Evolutionary conservation across 805 yeast genomes (phyloP).

Genomic region (Maudiozyma bulderi): DNA sequence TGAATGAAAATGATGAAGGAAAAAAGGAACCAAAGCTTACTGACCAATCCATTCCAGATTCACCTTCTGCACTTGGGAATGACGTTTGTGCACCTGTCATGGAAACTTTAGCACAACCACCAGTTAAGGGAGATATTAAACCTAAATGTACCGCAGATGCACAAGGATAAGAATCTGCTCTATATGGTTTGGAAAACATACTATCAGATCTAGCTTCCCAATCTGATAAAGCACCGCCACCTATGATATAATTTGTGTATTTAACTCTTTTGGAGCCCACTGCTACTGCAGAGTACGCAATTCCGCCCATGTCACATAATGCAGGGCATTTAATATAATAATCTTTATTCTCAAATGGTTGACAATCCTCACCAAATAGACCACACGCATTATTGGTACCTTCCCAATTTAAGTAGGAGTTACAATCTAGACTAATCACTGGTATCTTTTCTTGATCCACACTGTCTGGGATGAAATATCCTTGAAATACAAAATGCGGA

Average conservation of each 20-base stretch:
- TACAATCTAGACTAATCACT: constrained; percentile 34
- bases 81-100: constrained; percentile 43
- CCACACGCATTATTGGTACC: constrained; percentile 79
- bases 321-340: constrained; percentile 77
- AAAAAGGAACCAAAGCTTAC: constrained; percentile 61
- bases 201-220: constrained; percentile 12
- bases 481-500: constrained; percentile 39
- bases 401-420: constrained; percentile 44
- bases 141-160: constrained; percentile 89
- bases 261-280: constrained; percentile 63
- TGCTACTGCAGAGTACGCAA: constrained; percentile 64
- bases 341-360: constrained; percentile 34
- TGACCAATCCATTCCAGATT: constrained; percentile 39
- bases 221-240: constrained; percentile 48
- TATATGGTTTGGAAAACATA: constrained; percentile 51
- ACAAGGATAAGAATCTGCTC: constrained; percentile 86
- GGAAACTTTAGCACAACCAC: constrained; percentile 66
- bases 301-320: constrained; percentile 66
- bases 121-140: constrained; percentile 55
- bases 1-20: constrained; percentile 63
- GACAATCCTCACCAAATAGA: constrained; percentile 51
- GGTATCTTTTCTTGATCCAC: constrained; percentile 16
- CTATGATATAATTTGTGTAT: constrained; percentile 64
- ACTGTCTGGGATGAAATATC: constrained; percentile 23
- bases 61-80: constrained; percentile 43